Conservation (phyloP, 2,329 filamentous ascomycete species). For the Aspergillus unguis region DNA sequence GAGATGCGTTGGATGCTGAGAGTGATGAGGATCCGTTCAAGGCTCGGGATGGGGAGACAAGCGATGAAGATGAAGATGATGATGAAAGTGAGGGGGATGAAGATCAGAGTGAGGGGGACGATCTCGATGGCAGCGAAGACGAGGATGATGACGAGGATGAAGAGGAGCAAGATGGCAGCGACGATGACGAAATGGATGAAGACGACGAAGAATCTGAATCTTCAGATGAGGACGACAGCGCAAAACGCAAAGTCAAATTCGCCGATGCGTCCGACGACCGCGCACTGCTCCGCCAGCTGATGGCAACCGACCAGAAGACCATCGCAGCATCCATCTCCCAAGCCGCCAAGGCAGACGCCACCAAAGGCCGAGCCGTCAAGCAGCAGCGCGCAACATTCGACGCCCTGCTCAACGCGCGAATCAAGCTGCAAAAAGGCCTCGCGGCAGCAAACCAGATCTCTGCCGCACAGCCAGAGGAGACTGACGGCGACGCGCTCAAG, state of each 20-base stretch:
- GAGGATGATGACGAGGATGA: constrained; percentile 22
- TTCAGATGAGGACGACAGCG: constrained; percentile 19
- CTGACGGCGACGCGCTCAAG: constrained; percentile 53
- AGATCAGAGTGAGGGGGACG: constrained; percentile 22
- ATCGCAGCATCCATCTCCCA: constrained; percentile 63
- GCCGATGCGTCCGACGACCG: constrained; percentile 40
- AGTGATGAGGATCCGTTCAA: constrained; percentile 49
- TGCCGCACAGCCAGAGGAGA: constrained; percentile 37
- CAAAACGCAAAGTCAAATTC: constrained; percentile 24
- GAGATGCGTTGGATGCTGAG: constrained; percentile 61
- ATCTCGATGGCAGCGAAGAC: constrained; percentile 19
- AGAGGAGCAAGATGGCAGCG: constrained; percentile 24
- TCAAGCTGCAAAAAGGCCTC: constrained; percentile 88
- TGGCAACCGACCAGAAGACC: constrained; percentile 64
- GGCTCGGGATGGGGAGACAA: constrained; percentile 27
- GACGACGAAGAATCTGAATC: constrained; percentile 24
- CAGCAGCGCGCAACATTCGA: constrained; percentile 84
- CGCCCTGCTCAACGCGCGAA: constrained; percentile 80
- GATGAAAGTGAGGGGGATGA: constrained; percentile 22
- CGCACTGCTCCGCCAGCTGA: constrained; percentile 63
- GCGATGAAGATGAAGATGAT: constrained; percentile 31
- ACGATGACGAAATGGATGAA: constrained; percentile 27
- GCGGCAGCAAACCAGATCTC: constrained; percentile 74
- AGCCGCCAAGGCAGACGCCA: constrained; percentile 70
- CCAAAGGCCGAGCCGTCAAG: constrained; percentile 83